Base-by-base conservation (phyloP, 805 yeast species). In the Tetrapisispora pingtungensis region DNA sequence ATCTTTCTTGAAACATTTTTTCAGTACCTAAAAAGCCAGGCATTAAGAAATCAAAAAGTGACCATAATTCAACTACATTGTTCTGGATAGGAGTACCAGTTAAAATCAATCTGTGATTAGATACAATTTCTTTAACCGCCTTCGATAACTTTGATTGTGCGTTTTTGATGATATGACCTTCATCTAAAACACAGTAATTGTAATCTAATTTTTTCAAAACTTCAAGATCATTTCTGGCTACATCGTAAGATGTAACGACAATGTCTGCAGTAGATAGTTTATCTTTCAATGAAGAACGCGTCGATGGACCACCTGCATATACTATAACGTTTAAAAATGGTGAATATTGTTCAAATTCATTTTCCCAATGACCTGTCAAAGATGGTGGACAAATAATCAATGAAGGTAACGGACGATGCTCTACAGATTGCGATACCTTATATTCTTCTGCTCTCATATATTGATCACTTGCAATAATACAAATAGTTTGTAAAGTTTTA, bases 81-180 rank as follows among this genome's bases (percentile, higher is more conserved):
- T 93, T 93, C 64, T 93, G 99, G 55, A 93, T 93, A 13, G 99
- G 99, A 0, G 99, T 93, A 55, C 99, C 99, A 0, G 97, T 85
- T 48, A 93, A 70, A 34, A 93, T 81, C 51, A 93, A 73, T 42
- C 99, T 69, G 64, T 93, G 98, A 49, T 90, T 88, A 1, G 97
- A 94, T 45, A 73, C 71, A 31, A 90, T 68, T 49, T 72, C 69
- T 60, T 93, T 93, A 10, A 93, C 97, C 1, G 96, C 81, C 56
- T 83, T 84, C 2, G 97, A 81, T 44, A 93, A 70, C 62, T 90
- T 89, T 0, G 97, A 85, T 42, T 76, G 74, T 0, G 97, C 78
- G 62, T 93, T 93, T 68, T 90, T 93, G 60, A 93, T 93, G 40
- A 93, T 88, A 64, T 93, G 99, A 34, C 99, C 98, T 68, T 93